phyloP scores from a whole-genome alignment of 164 flowering plant genomes.

The Umbilicus rupestris region DNA sequence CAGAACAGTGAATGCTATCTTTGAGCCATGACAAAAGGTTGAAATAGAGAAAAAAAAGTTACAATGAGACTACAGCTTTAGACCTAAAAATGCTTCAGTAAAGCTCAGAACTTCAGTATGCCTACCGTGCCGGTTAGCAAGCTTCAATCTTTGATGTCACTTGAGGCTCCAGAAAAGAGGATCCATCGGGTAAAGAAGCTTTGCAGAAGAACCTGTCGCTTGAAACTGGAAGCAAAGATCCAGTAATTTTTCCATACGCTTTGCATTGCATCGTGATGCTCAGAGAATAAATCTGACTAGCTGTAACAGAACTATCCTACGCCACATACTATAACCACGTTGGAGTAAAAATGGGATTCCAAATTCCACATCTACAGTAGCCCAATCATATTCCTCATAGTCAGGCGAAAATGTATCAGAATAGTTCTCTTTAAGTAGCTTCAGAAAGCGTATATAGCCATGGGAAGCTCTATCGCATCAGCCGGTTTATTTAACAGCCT shows the following conservation, averaged over 20 bases:
- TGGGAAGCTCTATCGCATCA: conserved; percentile 54
- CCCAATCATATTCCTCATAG: conserved; percentile 80
- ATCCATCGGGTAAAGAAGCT: conserved; percentile 75
- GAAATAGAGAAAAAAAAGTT: neutral
- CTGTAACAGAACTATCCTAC: conserved; percentile 64
- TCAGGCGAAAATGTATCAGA: conserved; percentile 41
- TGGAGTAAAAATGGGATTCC: conserved; percentile 95
- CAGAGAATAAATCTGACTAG: conserved; percentile 57
- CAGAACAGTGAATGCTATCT: conserved; percentile 3
- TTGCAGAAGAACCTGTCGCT: conserved; percentile 81
- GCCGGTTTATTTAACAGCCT: conserved; percentile 41
- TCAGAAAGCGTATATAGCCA: conserved; percentile 83
- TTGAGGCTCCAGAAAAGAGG: conserved; percentile 69
- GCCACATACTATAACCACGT: conserved; percentile 69
- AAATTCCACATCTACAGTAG: conserved; percentile 80
- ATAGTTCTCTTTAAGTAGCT: conserved; percentile 62
- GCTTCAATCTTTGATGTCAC: conserved; percentile 80
- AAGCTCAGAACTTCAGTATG: conserved; percentile 87
- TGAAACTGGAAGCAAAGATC: conserved; percentile 82
- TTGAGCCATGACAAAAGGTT: too few relatives aligned
- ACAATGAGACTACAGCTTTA: neutral
- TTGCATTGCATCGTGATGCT: conserved; percentile 84
- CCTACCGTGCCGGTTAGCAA: conserved; percentile 64
- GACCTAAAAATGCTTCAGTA: conserved; percentile 91
- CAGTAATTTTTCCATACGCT: conserved; percentile 53